Evolutionary conservation across 176 grass and related monocot species (phyloP).

Genomic region (Hordeum marinum): DNA sequence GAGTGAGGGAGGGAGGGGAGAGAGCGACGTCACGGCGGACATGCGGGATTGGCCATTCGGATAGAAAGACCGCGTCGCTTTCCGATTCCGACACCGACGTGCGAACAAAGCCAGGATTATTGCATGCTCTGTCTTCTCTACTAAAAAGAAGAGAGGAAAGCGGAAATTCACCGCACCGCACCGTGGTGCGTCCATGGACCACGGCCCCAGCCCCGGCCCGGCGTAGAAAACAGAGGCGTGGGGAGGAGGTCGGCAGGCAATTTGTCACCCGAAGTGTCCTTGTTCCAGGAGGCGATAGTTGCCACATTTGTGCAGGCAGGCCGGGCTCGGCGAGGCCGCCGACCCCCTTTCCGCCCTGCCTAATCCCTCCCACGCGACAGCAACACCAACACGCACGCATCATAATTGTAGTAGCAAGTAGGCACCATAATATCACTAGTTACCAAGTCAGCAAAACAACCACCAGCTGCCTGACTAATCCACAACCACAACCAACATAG

Average conservation of each 20-base stretch:
- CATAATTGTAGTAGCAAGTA: background rate
- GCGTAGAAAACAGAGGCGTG: background rate
- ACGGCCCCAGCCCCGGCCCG: too few species aligned
- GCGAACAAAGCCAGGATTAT: background rate
- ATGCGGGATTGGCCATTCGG: too few species aligned
- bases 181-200: background rate
- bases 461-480: too few species aligned
- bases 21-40: too few species aligned
- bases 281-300: slow-evolving; percentile 27
- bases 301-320: slow-evolving; percentile 32
- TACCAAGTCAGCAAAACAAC: too few species aligned
- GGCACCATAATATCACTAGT: background rate
- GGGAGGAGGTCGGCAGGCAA: background rate
- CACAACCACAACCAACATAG: too few species aligned
- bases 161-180: background rate
- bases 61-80: too few species aligned
- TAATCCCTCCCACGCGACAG: slow-evolving; percentile 20
- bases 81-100: background rate
- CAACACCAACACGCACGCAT: background rate
- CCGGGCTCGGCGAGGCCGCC: too few species aligned
- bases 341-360: background rate
- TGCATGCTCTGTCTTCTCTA: too few species aligned
- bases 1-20: too few species aligned
- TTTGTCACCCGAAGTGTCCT: slow-evolving; percentile 9
- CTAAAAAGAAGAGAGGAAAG: background rate